Base-by-base conservation (phyloP, 495 filamentous ascomycete species). In the Aspergillus campestris region DNA sequence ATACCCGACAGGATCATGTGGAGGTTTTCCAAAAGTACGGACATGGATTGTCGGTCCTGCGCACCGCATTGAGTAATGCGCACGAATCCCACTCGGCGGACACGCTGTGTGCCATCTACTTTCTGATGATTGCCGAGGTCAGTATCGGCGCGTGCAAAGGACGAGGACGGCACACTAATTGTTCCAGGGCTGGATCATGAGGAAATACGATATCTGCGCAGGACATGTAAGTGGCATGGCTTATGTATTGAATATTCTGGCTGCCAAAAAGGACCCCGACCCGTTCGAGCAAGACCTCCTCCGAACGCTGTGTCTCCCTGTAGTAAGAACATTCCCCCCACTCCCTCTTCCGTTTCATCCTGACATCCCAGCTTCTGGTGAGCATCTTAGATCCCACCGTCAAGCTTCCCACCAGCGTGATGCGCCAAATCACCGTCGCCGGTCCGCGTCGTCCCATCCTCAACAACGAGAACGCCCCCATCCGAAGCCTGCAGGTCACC, bases 51-150 rank as follows among this genome's bases (percentile, higher is more conserved):
- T 55, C 45, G 11, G 50, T 51, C 4, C 50, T 73, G n/a, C 45
- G 67, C 33, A 49, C 48, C 2, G 52, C 50, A 13, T 48, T 73
- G 42, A 49, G 56, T 40, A 59, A 71, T 51, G 58, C 63, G 6
- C 40, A 34, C 10, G 50, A 63, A 41, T 62, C 62, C 1, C 40
- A 40, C 8, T 60, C 56, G 9, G 40, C 57, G 6, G 61, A 71
- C 47, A 71, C 66, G 6, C 49, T 73, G 15, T 65, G 62, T 49
- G 64, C 67, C 10, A 57, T 72, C 13, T 70, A 69, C 40, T 31
- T 72, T 9, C 54, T 70, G 27, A 56, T 64, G 38, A 61, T 73
- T 15, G 66, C 59, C 39, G 67, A 73, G 59, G 69, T 72, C 44
- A 37, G 46, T 29, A 32, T 13, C 9, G 1, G 33, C 1, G 8